Evolutionary conservation across 805 yeast species (phyloP), one percentile per base, ranked within the genome.

Genomic region (Yamadazyma scolyti): DNA sequence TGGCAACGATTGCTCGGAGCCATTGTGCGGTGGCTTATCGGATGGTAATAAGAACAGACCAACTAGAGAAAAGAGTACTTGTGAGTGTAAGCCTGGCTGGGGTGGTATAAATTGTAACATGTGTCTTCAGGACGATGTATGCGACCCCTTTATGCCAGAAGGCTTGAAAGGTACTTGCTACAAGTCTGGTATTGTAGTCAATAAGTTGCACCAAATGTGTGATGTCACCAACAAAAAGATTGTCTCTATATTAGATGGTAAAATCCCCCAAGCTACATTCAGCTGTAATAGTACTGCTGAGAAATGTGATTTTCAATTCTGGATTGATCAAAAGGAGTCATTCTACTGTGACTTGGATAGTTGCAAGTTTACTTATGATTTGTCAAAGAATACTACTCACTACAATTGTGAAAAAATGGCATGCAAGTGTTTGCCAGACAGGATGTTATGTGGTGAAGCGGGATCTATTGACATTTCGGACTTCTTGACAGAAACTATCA

Each of bases 381-480:
- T 80, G 38, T 46, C 51, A 5, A 50, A 71, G 5, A 88, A 89
- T 52, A 53, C 77, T 8, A 82, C 96, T 0, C 78, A 75, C 43
- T 90, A 88, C 52, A 71, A 70, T 18, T 93, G 98, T 61, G 77
- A 79, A 16, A 67, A 73, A 9, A 86, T 85, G 18, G 62, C 77
- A n/a, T 93, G 98, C 57, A 73, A 82, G 44, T 93, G 98, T 64
- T 67, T 90, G 20, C 96, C 97, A 2, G 97, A 77, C 15, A 74
- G 87, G 45, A 87, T 86, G 88, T 68, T 93, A 5, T 93, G 98
- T 65, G 98, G 98, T 21, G 83, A 87, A 47, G 73, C 77, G 6
- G 97, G 97, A 1, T 87, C 96, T 2, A 88, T 93, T 44, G 97
- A 93, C 57, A 85, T 93, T 18, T 81, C 95, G 1, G 97, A 90